These are phyloP conservation scores for Clohesyomyces aquaticus DNA, from an alignment of 495 filamentous ascomycete genomes.

Conservation along the genomic window DNA sequence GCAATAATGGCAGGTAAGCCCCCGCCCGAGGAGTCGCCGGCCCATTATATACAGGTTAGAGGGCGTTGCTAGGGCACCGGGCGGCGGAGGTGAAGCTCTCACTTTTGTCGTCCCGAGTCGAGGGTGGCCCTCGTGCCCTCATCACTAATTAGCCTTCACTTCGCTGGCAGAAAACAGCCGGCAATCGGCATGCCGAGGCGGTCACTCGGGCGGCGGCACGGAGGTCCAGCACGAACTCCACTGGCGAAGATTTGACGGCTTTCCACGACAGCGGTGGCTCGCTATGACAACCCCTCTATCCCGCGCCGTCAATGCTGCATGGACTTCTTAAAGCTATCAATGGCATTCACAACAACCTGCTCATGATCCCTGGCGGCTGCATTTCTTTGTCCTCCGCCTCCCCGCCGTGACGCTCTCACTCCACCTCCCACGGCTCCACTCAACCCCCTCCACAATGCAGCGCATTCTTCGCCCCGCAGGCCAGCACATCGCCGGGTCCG, in stretches of 20 bases:
- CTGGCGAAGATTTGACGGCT: neutral
- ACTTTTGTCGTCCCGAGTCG: neutral
- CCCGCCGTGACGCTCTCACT: neutral
- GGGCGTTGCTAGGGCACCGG: too few relatives aligned
- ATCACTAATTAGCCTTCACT: neutral
- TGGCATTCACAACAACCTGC: neutral
- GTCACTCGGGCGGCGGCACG: neutral
- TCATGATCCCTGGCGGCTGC: too few relatives aligned
- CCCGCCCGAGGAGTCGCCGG: conserved; percentile 21
- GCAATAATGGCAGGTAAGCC: conserved; percentile 31
- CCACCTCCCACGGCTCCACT: neutral
- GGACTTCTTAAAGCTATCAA: too few relatives aligned
- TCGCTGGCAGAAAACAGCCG: neutral
- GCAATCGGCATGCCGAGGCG: neutral
- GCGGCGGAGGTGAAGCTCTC: neutral
- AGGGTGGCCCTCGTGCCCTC: too few relatives aligned
- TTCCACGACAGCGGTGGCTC: too few relatives aligned
- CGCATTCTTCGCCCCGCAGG: too few relatives aligned
- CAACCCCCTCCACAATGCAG: neutral
- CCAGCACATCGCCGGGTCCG: too few relatives aligned
- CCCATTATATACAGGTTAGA: conserved; percentile 1
- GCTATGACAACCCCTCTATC: too few relatives aligned
- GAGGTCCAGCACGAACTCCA: neutral
- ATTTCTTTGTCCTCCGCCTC: neutral
- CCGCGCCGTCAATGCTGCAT: too few relatives aligned